Evolutionary conservation across 345 rosid genomes (phyloP).

Genomic region (Abelmoschus esculentus): DNA sequence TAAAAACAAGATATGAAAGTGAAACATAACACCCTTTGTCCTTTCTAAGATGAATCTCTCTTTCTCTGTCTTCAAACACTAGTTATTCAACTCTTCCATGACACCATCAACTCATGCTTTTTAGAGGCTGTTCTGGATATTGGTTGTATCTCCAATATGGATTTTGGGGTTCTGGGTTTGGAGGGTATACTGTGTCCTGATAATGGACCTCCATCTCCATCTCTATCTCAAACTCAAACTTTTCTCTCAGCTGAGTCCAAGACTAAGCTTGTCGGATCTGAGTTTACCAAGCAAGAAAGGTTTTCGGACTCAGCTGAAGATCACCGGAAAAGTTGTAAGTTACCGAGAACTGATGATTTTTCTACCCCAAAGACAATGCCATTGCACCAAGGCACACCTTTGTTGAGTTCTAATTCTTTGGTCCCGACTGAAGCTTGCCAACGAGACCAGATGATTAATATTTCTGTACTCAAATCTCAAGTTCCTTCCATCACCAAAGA

Average conservation of each 20-base stretch:
- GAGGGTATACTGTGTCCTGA: conserved; percentile 31
- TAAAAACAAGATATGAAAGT: no score
- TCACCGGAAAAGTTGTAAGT: conserved; percentile 29
- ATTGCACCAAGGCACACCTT: conserved; percentile 35
- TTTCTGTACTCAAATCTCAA: no score
- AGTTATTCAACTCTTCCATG: no score
- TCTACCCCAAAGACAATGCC: conserved; percentile 31
- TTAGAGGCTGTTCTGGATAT: conserved; percentile 1
- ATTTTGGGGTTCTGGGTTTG: conserved; percentile 14
- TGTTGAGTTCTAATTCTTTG: conserved; percentile 45
- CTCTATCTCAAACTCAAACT: conserved; percentile 21
- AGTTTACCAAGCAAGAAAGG: conserved; percentile 33
- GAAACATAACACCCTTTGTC: no score
- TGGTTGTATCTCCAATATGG: conserved; percentile 21
- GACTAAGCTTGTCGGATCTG: conserved; percentile 30
- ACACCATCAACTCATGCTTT: not conserved
- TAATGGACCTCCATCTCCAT: not conserved
- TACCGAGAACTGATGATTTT: conserved; percentile 30
- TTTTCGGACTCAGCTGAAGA: conserved; percentile 42
- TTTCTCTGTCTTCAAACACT: no score
- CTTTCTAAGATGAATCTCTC: no score
- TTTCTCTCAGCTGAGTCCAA: conserved; percentile 13
- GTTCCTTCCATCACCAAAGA: no score
- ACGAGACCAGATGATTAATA: not conserved
- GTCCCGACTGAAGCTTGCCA: conserved; percentile 24